These are phyloP conservation scores for Saksenaea oblongispora DNA, from an alignment of 371 early-diverging fungal species.

Conservation along the genomic window DNA sequence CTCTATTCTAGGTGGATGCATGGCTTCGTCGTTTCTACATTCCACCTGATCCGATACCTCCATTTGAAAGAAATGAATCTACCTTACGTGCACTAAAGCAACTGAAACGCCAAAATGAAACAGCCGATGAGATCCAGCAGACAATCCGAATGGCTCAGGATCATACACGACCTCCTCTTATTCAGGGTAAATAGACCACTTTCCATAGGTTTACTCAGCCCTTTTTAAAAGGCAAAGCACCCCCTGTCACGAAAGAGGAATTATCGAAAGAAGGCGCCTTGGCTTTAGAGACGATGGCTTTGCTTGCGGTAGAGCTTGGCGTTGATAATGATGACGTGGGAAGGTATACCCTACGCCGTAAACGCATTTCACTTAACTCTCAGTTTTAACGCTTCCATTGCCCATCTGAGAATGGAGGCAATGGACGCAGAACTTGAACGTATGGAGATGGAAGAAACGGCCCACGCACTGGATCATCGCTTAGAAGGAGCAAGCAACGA, in stretches of 20 bases:
- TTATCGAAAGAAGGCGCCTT: constrained; percentile 12
- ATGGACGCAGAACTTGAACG: constrained; percentile 17
- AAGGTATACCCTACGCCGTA: constrained; percentile 6
- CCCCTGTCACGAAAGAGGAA: constrained; percentile 2
- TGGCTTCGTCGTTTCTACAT: constrained; percentile 17
- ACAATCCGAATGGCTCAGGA: constrained; percentile 9
- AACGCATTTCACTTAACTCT: not conserved
- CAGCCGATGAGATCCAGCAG: constrained; percentile 12
- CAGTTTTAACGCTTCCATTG: constrained; percentile 19
- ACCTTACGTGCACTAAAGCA: constrained; percentile 12
- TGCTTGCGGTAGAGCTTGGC: constrained; percentile 14
- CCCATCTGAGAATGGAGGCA: constrained; percentile 14
- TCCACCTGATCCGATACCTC: constrained; percentile 5
- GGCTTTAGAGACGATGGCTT: constrained; percentile 12
- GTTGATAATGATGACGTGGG: constrained; percentile 14
- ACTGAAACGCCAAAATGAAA: constrained; percentile 13
- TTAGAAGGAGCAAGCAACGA: constrained; percentile 15
- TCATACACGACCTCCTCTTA: not conserved
- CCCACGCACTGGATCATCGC: constrained; percentile 11
- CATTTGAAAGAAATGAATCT: constrained; percentile 6
- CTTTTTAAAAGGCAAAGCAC: constrained; percentile 2
- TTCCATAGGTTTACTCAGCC: not conserved
- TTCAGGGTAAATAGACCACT: constrained; percentile 10
- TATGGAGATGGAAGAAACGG: constrained; percentile 14
- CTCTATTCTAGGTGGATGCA: constrained; percentile 8